A percentile compares a stretch with the other conserved stretches of the same genome.
Evolutionary conservation across 2,329 filamentous ascomycete species (phyloP).

Genomic region (Microcera coccophila): DNA sequence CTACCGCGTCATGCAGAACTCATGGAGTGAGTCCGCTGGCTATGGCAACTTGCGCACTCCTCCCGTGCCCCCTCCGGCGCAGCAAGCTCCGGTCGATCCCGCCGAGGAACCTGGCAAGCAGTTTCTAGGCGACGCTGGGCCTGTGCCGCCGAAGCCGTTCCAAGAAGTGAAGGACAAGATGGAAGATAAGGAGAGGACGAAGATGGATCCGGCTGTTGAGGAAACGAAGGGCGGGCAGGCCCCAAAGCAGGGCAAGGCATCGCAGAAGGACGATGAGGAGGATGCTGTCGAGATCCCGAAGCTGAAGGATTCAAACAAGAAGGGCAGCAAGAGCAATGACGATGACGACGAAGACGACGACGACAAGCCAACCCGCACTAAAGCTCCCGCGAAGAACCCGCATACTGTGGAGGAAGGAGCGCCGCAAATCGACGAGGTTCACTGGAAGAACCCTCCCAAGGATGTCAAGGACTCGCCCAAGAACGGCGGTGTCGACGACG

Average conservation of each 20-base stretch:
- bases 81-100: not conserved
- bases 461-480: conserved; percentile 14
- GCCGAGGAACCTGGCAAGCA: not conserved
- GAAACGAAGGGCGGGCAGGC: not conserved
- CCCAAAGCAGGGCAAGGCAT: not conserved
- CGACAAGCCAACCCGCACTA: not conserved
- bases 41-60: not conserved
- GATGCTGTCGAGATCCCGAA: conserved; percentile 5
- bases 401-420: not conserved
- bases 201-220: not conserved
- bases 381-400: not conserved
- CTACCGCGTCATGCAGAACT: conserved; percentile 45
- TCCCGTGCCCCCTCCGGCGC: not conserved
- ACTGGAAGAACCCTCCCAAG: conserved; percentile 28
- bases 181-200: not conserved
- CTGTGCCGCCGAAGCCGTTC: not conserved
- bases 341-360: not conserved
- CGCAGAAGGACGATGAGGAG: conserved; percentile 2
- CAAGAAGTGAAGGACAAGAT: not conserved
- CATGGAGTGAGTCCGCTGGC: conserved; percentile 30
- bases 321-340: not conserved
- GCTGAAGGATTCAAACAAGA: conserved; percentile 5
- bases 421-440: conserved; percentile 12
- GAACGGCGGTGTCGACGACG: conserved; percentile 13
- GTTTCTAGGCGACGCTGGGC: not conserved